phyloP scores from a whole-genome alignment of 2,329 filamentous ascomycete species.

The Huntiella bhutanensis region DNA sequence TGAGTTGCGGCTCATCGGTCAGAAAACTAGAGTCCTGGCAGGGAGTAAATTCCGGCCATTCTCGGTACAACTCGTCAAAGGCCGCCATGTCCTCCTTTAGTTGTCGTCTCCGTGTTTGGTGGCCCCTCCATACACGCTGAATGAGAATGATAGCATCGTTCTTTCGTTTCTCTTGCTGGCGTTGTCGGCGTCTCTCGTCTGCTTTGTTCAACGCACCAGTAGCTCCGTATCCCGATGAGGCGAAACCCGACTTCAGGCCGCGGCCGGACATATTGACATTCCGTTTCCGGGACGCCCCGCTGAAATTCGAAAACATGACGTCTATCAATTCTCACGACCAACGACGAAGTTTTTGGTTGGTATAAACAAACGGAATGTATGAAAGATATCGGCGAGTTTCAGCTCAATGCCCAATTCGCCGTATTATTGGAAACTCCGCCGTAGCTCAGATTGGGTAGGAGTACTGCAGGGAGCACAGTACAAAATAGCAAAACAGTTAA shows the following conservation, averaged over 20 bases:
- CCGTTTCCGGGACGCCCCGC: constrained; percentile 67
- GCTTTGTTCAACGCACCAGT: constrained; percentile 68
- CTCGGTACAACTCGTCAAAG: constrained; percentile 41
- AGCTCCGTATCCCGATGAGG: constrained; percentile 25
- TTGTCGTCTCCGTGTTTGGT: constrained; percentile 40
- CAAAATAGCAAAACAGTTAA: too few species aligned
- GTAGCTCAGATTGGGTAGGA: too few species aligned
- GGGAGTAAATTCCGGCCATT: constrained; percentile 14
- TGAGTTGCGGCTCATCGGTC: not conserved
- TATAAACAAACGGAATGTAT: too few species aligned
- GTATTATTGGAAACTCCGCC: too few species aligned
- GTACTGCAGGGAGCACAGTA: too few species aligned
- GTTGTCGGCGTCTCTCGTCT: constrained; percentile 63
- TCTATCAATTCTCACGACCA: too few species aligned
- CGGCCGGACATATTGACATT: constrained; percentile 91
- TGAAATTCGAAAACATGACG: constrained; percentile 79
- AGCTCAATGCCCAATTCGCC: too few species aligned
- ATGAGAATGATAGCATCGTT: constrained; percentile 55
- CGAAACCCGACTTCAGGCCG: constrained; percentile 36
- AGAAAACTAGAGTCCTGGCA: not conserved
- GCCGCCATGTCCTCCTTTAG: constrained; percentile 36
- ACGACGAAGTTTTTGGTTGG: too few species aligned
- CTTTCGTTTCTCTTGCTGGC: constrained; percentile 64
- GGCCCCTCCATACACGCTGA: constrained; percentile 68
- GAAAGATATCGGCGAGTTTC: too few species aligned